Conservation (phyloP, 495 filamentous ascomycete species). For the Aspergillus sclerotiicarbonarius region DNA sequence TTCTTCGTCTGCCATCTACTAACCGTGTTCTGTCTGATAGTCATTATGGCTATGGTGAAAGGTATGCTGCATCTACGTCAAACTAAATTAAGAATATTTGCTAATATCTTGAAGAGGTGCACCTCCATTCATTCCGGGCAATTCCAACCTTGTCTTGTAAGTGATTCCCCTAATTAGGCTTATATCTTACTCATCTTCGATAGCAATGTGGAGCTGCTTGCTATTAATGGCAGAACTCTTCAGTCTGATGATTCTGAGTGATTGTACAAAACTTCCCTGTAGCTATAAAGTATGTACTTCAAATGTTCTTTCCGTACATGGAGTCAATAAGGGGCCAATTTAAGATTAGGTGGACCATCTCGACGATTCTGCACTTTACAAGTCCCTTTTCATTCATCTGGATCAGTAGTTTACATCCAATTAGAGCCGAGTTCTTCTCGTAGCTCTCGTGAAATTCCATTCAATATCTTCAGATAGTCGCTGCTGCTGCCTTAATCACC, state of each 20-base stretch:
- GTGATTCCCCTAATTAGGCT: background rate
- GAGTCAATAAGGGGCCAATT: no score
- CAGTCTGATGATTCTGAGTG: constrained; percentile 12
- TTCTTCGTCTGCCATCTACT: background rate
- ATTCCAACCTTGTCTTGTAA: constrained; percentile 24
- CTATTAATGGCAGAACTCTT: constrained; percentile 18
- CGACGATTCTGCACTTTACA: no score
- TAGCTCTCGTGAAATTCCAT: no score
- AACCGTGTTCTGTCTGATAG: constrained; percentile 4
- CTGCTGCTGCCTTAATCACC: constrained; percentile 5
- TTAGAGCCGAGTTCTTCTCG: no score
- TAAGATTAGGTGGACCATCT: no score
- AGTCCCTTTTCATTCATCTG: no score
- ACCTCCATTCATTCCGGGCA: constrained; percentile 22
- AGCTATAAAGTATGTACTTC: no score
- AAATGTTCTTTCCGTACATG: no score
- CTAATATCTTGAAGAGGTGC: constrained; percentile 15
- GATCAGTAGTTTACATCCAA: no score
- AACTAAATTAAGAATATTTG: background rate
- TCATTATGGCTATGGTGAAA: constrained; percentile 24
- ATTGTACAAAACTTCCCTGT: background rate
- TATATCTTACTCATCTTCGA: background rate
- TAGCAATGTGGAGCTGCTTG: constrained; percentile 19
- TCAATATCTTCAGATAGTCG: no score
- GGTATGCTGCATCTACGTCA: no score